Evolutionary conservation across 768 basidiomycete genomes (phyloP).

Genomic region (Austroboletus eburneus): DNA sequence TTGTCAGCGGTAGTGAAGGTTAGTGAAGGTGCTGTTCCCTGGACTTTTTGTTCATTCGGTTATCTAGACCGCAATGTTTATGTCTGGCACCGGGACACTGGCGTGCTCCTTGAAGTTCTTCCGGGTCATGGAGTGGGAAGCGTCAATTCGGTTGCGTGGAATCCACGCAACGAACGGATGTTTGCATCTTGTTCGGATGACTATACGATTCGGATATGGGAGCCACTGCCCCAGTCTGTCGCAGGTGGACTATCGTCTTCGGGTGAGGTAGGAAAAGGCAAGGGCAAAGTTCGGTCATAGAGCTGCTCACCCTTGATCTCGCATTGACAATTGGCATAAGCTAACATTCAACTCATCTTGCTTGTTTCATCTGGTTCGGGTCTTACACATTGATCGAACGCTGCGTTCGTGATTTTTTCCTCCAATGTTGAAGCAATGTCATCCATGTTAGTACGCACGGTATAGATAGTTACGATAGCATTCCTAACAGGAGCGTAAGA

Average conservation of each 20-base stretch:
- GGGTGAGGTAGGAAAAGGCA: conserved; percentile 42
- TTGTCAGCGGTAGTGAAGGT: conserved; percentile 97
- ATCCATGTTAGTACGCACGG: conserved; percentile 31
- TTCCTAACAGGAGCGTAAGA: conserved; percentile 17
- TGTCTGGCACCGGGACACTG: conserved; percentile 90
- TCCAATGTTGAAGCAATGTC: conserved; percentile 20
- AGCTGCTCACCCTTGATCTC: conserved; percentile 24
- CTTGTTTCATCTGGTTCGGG: conserved; percentile 18
- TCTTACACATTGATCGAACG: conserved; percentile 21
- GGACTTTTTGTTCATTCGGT: conserved; percentile 9
- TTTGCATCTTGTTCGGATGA: conserved; percentile 98
- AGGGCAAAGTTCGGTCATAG: conserved; percentile 56
- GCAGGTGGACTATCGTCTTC: conserved; percentile 16
- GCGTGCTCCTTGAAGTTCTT: conserved; percentile 79
- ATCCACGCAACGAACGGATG: conserved; percentile 82
- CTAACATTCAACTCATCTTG: conserved; percentile 27
- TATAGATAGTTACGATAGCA: conserved; percentile 34
- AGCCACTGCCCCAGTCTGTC: conserved; percentile 34
- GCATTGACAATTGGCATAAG: conserved; percentile 27
- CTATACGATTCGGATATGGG: conserved; percentile 87
- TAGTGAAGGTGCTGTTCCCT: conserved; percentile 16
- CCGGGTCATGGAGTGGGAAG: conserved; percentile 83
- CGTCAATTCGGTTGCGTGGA: conserved; percentile 97
- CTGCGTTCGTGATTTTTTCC: conserved; percentile 21
- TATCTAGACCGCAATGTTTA: conserved; percentile 86